phyloP scores from a whole-genome alignment of 345 rosid species.

The Eucalyptus erythrocorys region DNA sequence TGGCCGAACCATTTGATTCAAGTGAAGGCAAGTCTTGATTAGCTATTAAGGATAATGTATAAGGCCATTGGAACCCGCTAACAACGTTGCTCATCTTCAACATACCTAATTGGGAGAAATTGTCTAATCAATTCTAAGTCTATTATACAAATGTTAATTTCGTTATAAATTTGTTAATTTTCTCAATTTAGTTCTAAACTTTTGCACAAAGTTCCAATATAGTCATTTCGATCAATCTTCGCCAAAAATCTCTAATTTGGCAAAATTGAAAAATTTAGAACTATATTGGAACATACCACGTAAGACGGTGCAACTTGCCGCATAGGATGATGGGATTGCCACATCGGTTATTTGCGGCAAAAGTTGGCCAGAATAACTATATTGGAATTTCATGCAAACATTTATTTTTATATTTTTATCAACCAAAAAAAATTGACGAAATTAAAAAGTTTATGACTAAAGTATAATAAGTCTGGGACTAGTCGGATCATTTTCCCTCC shows the following conservation, averaged over 20 bases:
- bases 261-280: too few species aligned
- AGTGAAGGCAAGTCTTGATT: background rate
- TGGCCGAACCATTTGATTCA: background rate
- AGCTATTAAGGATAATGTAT: background rate
- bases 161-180: fast-evolving
- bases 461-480: background rate
- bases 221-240: fast-evolving
- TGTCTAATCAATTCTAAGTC: background rate
- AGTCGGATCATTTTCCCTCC: background rate
- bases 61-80: background rate
- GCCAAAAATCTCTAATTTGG: fast-evolving
- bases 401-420: too few species aligned
- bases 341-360: fast-evolving
- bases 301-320: fast-evolving
- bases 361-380: fast-evolving
- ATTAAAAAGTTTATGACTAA: background rate
- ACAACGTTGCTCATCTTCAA: background rate
- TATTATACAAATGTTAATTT: background rate
- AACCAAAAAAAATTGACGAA: fast-evolving
- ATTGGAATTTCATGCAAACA: fast-evolving
- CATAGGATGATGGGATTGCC: fast-evolving
- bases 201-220: fast-evolving
- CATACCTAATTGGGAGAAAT: fast-evolving
- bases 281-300: fast-evolving
- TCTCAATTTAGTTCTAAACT: background rate